phyloP scores from a whole-genome alignment of 2,329 filamentous ascomycete genomes.

The Venturia nashicola region DNA sequence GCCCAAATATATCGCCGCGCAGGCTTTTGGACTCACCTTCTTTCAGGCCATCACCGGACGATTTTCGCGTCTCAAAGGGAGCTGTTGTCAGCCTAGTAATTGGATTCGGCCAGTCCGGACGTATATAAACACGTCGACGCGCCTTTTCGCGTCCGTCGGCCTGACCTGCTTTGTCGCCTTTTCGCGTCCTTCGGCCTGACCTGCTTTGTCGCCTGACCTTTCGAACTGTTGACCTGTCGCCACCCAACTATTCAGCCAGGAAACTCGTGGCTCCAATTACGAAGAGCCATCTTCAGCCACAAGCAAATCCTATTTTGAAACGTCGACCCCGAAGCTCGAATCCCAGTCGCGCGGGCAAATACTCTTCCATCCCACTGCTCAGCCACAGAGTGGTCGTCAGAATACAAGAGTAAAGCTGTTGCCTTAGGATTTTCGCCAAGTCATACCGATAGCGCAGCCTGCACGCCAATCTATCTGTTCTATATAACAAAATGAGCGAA shows the following conservation, averaged over 20 bases:
- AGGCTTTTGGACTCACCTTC: not conserved
- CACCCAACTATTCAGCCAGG: not conserved
- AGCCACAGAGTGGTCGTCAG: not conserved
- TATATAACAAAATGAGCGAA: slow-evolving; percentile 7
- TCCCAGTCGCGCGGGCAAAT: not conserved
- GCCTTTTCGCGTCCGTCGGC: not conserved
- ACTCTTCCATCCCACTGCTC: not conserved
- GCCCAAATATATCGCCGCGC: not conserved
- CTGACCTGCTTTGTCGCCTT: not conserved
- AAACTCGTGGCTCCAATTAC: not conserved
- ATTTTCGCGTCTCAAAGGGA: not conserved
- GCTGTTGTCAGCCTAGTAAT: not conserved
- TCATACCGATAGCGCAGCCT: not conserved
- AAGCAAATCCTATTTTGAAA: not conserved
- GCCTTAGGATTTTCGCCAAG: not conserved
- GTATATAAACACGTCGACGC: not conserved
- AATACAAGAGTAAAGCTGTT: not conserved
- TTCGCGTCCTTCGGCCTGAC: not conserved
- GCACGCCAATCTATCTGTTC: not conserved
- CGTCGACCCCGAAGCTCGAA: not conserved
- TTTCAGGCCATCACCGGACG: not conserved
- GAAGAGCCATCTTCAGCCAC: not conserved
- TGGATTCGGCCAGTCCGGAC: not conserved
- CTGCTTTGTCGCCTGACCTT: not conserved
- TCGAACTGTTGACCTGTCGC: not conserved